A percentile compares a stretch with the other conserved stretches of the same genome.
Conservation (phyloP, 768 basidiomycete species). For the Boletus sp. region DNA sequence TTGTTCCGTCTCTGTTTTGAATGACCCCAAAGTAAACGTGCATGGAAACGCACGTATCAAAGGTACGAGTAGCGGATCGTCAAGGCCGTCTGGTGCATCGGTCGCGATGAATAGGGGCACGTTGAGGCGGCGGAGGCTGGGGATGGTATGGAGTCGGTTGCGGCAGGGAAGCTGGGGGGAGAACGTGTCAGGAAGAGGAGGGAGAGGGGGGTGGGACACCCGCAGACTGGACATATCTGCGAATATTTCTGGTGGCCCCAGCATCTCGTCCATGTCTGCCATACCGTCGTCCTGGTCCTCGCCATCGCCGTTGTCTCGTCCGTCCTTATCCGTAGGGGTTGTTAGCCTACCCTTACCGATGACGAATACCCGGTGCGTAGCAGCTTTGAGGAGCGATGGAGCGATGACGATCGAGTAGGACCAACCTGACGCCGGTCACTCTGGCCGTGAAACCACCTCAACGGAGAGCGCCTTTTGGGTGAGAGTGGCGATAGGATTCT, state of each 20-base stretch:
- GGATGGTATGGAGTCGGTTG: conserved; percentile 33
- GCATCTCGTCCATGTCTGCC: background rate
- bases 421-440: no score
- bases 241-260: conserved; percentile 19
- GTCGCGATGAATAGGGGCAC: conserved; percentile 66
- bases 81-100: conserved; percentile 42
- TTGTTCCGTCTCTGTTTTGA: conserved; percentile 29
- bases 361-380: no score
- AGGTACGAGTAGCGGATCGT: conserved; percentile 41
- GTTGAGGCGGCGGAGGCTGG: conserved; percentile 42
- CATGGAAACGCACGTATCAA: conserved; percentile 62
- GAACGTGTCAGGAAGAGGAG: conserved; percentile 20
- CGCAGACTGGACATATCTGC: conserved; percentile 20
- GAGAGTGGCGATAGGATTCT: no score
- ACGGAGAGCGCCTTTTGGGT: no score
- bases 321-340: background rate
- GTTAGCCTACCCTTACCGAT: no score
- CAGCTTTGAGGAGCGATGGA: no score
- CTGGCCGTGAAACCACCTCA: no score
- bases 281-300: background rate
- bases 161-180: conserved; percentile 35
- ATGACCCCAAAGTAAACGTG: conserved; percentile 54
- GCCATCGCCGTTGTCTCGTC: background rate
- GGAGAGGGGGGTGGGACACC: conserved; percentile 27
- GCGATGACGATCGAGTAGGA: no score